A percentile compares a stretch with the other conserved stretches of the same genome.
phyloP scores from a whole-genome alignment of 208 protist species.

The Acanthamoeba healyi region DNA sequence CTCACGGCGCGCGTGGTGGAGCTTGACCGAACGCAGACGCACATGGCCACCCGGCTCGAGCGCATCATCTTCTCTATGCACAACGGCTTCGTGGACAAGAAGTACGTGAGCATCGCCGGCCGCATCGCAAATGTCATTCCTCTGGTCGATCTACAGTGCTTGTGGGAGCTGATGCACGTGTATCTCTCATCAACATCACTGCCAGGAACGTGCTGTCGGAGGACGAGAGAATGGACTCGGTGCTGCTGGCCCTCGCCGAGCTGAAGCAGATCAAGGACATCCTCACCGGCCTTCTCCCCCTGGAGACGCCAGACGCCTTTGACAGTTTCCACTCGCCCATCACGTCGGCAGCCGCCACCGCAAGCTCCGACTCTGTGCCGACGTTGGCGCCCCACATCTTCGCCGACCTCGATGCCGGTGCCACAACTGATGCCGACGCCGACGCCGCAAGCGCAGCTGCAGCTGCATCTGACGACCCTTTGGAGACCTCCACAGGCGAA shows the following conservation, averaged over 20 bases:
- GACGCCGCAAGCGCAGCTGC: no score
- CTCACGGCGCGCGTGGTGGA: not conserved
- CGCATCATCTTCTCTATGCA: constrained; percentile 70
- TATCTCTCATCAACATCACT: no score
- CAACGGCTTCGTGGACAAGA: constrained; percentile 43
- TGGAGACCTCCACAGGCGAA: no score
- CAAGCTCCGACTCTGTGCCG: not conserved
- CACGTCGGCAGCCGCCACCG: not conserved
- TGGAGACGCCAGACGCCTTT: not conserved
- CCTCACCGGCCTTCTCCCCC: constrained; percentile 25
- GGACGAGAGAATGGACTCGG: constrained; percentile 23
- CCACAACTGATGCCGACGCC: no score
- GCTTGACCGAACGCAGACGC: constrained; percentile 8
- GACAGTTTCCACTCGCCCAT: not conserved
- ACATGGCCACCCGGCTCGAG: constrained; percentile 73
- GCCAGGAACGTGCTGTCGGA: not conserved
- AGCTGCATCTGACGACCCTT: no score
- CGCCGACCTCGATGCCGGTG: no score
- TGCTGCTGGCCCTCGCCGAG: constrained; percentile 62
- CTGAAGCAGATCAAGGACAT: constrained; percentile 71
- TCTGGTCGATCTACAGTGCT: no score
- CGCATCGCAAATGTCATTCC: no score
- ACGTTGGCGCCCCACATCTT: not conserved
- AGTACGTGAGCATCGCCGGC: no score
- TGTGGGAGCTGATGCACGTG: no score